phyloP scores from a whole-genome alignment of 371 early-diverging fungal genomes.

The Mucor sp. region DNA sequence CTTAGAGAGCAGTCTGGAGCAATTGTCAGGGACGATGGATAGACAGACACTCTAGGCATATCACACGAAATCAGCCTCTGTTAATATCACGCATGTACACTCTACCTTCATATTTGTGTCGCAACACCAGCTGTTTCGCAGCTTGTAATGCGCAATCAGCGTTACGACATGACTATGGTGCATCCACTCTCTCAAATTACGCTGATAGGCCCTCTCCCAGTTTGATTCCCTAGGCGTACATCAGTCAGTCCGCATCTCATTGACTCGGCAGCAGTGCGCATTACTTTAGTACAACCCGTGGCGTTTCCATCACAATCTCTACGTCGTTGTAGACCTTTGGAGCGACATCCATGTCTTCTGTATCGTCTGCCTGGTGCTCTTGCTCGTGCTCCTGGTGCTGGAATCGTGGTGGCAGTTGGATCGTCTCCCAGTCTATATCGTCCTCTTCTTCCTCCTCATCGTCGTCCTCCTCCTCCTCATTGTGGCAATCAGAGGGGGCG shows the following conservation, averaged over 20 bases:
- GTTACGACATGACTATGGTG: conserved; percentile 42
- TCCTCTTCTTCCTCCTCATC: conserved; percentile 7
- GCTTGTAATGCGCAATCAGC: conserved; percentile 39
- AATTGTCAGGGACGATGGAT: conserved; percentile 37
- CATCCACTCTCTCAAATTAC: conserved; percentile 39
- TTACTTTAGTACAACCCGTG: conserved; percentile 34
- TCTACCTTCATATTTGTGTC: conserved; percentile 33
- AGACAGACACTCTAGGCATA: conserved; percentile 26
- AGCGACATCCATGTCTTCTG: background rate
- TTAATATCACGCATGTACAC: background rate
- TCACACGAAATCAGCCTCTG: background rate
- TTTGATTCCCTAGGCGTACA: conserved; percentile 24
- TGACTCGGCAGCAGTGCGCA: background rate
- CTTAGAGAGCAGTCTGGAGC: conserved; percentile 15
- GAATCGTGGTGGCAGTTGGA: conserved; percentile 20
- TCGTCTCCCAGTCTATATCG: conserved; percentile 31
- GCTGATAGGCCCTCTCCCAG: conserved; percentile 36
- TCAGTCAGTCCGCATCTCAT: background rate
- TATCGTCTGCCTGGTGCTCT: background rate
- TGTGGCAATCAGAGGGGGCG: background rate
- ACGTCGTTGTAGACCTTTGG: conserved; percentile 33
- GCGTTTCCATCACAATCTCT: conserved; percentile 39
- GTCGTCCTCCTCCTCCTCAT: background rate
- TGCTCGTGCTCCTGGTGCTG: background rate
- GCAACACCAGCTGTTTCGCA: conserved; percentile 48